phyloP scores from a whole-genome alignment of 257 asterid species.

The Scutellaria galericulata region DNA sequence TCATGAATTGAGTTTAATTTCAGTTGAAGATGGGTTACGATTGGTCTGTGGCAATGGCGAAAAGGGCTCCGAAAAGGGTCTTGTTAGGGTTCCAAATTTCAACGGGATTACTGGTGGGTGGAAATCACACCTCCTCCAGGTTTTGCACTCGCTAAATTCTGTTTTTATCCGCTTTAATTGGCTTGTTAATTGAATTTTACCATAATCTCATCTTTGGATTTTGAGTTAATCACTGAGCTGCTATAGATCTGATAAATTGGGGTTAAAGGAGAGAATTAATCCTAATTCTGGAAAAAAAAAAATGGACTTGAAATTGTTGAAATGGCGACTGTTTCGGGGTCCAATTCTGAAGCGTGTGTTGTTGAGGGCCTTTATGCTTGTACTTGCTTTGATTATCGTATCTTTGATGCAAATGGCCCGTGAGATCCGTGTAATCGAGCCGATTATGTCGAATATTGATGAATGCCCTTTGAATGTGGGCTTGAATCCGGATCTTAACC shows the following conservation, averaged over 20 bases:
- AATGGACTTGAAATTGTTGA: slow-evolving; percentile 61
- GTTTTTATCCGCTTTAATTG: slow-evolving; percentile 28
- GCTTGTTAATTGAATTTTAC: slow-evolving; percentile 34
- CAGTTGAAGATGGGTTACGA: slow-evolving; percentile 37
- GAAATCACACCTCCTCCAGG: slow-evolving; percentile 96
- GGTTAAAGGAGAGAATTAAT: slow-evolving; percentile 19
- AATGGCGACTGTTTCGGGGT: slow-evolving; percentile 60
- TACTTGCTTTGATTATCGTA: slow-evolving; percentile 57
- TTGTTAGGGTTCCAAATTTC: slow-evolving; percentile 76
- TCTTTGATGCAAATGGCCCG: slow-evolving; percentile 60
- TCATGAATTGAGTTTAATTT: slow-evolving; percentile 33
- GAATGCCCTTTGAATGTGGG: slow-evolving; percentile 64
- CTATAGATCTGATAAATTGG: slow-evolving; percentile 42
- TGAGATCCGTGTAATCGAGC: slow-evolving; percentile 50
- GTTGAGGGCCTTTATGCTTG: slow-evolving; percentile 61
- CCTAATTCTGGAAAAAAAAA: slow-evolving; percentile 1
- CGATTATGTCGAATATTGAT: slow-evolving; percentile 39
- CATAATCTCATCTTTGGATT: slow-evolving; percentile 27
- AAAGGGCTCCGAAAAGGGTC: slow-evolving; percentile 55
- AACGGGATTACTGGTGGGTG: slow-evolving; percentile 88
- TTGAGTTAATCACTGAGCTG: slow-evolving; percentile 41
- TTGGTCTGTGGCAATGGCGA: slow-evolving; percentile 48
- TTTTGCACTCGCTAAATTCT: slow-evolving; percentile 82
- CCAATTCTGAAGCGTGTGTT: slow-evolving; percentile 59
- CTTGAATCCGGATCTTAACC: slow-evolving; percentile 37